Percentiles rank a stretch among this genome's conserved stretches.
Conservation (phyloP, 148 eudicot species). For the Silene latifolia region DNA sequence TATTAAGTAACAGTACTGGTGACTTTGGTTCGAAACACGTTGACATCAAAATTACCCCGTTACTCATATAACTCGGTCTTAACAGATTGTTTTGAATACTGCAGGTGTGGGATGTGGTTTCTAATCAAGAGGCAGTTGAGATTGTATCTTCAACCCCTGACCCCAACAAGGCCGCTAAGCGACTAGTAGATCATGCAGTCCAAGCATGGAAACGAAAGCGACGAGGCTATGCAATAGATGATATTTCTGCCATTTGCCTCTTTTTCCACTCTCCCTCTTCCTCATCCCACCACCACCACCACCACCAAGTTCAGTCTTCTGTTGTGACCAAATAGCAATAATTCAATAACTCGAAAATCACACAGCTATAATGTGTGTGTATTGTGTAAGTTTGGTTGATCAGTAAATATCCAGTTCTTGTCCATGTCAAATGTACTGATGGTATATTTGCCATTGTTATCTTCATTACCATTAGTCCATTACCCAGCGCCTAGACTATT, state of each 20-base stretch:
- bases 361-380: conserved; percentile 22
- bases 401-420: conserved; percentile 26
- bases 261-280: conserved; percentile 48
- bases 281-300: conserved; percentile 15
- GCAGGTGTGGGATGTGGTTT: conserved; percentile 98
- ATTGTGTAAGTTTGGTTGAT: conserved; percentile 18
- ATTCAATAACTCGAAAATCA: conserved; percentile 5
- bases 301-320: conserved; percentile 30
- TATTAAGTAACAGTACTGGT: too few relatives aligned
- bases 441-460: too few relatives aligned
- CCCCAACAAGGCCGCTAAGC: conserved; percentile 54
- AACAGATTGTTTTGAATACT: background rate
- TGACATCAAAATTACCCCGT: too few relatives aligned
- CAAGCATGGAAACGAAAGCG: conserved; percentile 69
- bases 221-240: conserved; percentile 64
- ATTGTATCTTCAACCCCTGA: conserved; percentile 52
- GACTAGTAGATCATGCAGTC: conserved; percentile 55
- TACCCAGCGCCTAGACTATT: background rate
- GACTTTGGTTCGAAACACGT: too few relatives aligned
- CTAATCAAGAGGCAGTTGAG: conserved; percentile 77
- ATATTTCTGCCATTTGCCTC: conserved; percentile 77
- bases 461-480: too few relatives aligned
- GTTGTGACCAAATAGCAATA: conserved; percentile 23
- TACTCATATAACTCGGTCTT: too few relatives aligned
- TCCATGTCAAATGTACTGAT: background rate